Base-by-base conservation (phyloP, 2,329 filamentous ascomycete species). In the Camptophora hylomeconis region DNA sequence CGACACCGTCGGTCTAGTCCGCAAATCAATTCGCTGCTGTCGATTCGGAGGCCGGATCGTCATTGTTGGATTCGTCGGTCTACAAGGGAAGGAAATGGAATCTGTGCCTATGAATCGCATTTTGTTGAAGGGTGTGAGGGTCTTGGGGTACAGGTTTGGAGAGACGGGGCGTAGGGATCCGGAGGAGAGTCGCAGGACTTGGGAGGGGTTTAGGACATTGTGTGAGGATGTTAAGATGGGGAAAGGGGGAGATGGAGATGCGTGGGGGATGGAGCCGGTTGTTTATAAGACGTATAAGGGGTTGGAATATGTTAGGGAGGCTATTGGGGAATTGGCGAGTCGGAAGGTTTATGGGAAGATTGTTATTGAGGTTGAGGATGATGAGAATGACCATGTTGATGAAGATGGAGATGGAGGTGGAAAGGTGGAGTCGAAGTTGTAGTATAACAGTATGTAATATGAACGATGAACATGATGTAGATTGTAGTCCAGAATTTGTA, bases 111-210 rank as follows among this genome's bases (percentile, higher is more conserved):
- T 68, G 56, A 72, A 72, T 37, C 52, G 63, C 15, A 49, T 72
- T 3, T 45, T 72, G 22, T 44, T 72, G 19, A 69, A 67, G 39
- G 60, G 65, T 21, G 59, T 58, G 1, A 60, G 56, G n/a, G 41
- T 72, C 4, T 56, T 65, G 18, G 67, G 67, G 22, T 72, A 72
- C 46, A 55, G 69, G 24, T 74, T 65, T 41, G 69, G 69, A 2
- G 69, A 73, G 47, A 67, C 61, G 19, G 57, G 64, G 11, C 51
- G 69, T 22, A 53, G 58, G 20, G 51, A 61, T 38, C 63, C 68
- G 0, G 45, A 54, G 16, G 56, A 65, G 31, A 61, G 59, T 17
- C 46, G 56, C 14, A 49, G 52, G 27, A 60, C 67, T 2, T 74
- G 67, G 68, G 40, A 57, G 22, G 65, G 59, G 1, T n/a, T n/a